A percentile compares a stretch with the other conserved stretches of the same genome.
phyloP scores from a whole-genome alignment of 2,329 filamentous ascomycete genomes.

The Colletotrichum simmondsii region DNA sequence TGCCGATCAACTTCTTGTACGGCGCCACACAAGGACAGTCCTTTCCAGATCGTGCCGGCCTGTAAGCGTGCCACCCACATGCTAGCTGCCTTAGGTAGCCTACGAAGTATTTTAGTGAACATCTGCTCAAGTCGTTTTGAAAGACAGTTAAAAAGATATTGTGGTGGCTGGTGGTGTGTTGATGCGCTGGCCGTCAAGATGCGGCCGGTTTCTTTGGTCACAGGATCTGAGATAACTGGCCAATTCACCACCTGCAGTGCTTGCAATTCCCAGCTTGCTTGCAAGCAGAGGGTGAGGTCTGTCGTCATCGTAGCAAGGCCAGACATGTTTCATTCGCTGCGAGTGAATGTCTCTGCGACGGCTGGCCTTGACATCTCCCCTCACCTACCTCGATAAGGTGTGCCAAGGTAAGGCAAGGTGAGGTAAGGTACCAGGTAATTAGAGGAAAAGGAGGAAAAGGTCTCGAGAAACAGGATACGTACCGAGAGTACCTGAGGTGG shows the following conservation, averaged over 20 bases:
- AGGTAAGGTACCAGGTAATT: too few species aligned
- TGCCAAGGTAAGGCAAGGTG: too few species aligned
- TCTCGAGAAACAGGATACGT: too few species aligned
- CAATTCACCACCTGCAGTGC: neutral
- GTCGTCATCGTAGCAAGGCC: slow-evolving; percentile 17
- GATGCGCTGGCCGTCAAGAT: neutral
- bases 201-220: neutral
- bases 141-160: neutral
- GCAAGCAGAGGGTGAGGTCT: neutral
- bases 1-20: neutral
- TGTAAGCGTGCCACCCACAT: neutral
- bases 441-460: too few species aligned
- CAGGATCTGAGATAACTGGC: neutral
- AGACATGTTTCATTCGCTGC: slow-evolving; percentile 2
- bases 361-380: too few species aligned
- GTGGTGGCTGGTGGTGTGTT: slow-evolving; percentile 17
- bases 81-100: too few species aligned
- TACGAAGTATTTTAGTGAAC: too few species aligned
- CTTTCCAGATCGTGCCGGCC: neutral
- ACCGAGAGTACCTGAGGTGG: too few species aligned
- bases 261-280: neutral
- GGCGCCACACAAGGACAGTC: neutral
- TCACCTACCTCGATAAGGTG: too few species aligned
- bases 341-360: neutral
- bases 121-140: neutral